Percentiles rank a stretch among this genome's conserved stretches.
Conservation (phyloP, 805 yeast genomes). For the Saturnispora zaruensis region DNA sequence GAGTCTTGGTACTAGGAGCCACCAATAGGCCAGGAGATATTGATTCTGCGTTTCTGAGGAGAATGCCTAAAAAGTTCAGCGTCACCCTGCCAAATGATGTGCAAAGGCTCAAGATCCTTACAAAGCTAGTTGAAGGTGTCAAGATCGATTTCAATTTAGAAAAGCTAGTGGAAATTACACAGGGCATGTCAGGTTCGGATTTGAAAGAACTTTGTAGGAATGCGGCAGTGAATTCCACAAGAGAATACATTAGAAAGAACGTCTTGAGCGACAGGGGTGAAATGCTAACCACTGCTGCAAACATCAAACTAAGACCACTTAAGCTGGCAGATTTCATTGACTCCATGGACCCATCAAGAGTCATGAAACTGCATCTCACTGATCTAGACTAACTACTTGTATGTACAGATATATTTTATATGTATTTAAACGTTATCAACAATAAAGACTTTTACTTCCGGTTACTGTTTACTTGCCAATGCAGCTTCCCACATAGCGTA, state of each 20-base stretch:
- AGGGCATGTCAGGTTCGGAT: slow-evolving; percentile 84
- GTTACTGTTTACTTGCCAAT: too few species aligned
- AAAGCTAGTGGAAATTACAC: slow-evolving; percentile 51
- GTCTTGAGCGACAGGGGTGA: slow-evolving; percentile 32
- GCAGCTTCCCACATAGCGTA: too few species aligned
- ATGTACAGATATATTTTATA: not conserved
- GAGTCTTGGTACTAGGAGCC: slow-evolving; percentile 86
- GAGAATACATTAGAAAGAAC: slow-evolving; percentile 67
- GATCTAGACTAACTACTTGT: slow-evolving; percentile 12
- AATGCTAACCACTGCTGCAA: slow-evolving; percentile 26
- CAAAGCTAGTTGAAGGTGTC: slow-evolving; percentile 60
- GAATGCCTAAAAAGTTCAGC: slow-evolving; percentile 86
- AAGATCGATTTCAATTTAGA: slow-evolving; percentile 59
- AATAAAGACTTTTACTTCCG: not conserved
- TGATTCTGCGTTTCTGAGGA: slow-evolving; percentile 83
- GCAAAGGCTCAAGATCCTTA: slow-evolving; percentile 64
- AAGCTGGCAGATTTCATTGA: slow-evolving; percentile 53
- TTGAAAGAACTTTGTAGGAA: slow-evolving; percentile 85
- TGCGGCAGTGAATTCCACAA: slow-evolving; percentile 83
- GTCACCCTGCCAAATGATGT: slow-evolving; percentile 59
- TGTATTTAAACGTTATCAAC: not conserved
- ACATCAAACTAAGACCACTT: slow-evolving; percentile 51
- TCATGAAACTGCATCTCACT: slow-evolving; percentile 11
- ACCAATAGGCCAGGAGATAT: slow-evolving; percentile 89
- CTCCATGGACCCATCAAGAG: slow-evolving; percentile 20